These are phyloP conservation scores for Lobosporangium transversale DNA, from an alignment of 192 early-diverging fungal species.

Conservation along the genomic window DNA sequence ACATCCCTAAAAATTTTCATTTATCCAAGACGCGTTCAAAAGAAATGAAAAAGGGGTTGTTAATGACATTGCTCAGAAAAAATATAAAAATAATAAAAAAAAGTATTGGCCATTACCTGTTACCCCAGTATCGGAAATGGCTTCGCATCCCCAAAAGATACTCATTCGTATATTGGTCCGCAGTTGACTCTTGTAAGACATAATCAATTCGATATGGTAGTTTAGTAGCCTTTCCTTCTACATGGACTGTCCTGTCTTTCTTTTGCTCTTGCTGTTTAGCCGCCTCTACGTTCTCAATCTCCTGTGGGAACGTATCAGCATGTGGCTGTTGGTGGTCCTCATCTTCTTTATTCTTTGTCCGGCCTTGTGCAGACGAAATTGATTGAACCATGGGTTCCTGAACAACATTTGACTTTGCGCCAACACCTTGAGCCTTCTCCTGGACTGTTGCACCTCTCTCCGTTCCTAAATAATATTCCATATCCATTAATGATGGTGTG, in stretches of 20 bases:
- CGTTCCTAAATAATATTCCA: constrained; percentile 16
- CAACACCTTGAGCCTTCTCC: constrained; percentile 11
- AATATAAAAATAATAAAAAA: too few species aligned
- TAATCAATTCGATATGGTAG: constrained; percentile 56
- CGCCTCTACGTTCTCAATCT: neutral
- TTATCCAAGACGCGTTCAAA: neutral
- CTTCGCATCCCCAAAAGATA: constrained; percentile 63
- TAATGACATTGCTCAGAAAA: too few species aligned
- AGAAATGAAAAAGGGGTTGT: too few species aligned
- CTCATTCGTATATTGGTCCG: constrained; percentile 64
- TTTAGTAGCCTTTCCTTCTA: constrained; percentile 30
- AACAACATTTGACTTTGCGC: constrained; percentile 35
- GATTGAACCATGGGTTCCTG: constrained; percentile 35
- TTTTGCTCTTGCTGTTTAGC: constrained; percentile 6
- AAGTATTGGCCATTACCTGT: constrained; percentile 43
- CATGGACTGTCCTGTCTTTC: constrained; percentile 13
- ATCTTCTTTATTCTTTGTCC: neutral
- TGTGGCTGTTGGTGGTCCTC: neutral
- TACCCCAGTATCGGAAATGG: constrained; percentile 68
- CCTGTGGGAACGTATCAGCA: neutral
- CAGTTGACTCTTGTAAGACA: constrained; percentile 62
- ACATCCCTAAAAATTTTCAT: constrained; percentile 18
- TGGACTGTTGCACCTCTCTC: constrained; percentile 12
- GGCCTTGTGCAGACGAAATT: neutral
- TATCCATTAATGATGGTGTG: constrained; percentile 2